phyloP scores from a whole-genome alignment of 306 rosid genomes.

The Cicer chorassanicum region DNA sequence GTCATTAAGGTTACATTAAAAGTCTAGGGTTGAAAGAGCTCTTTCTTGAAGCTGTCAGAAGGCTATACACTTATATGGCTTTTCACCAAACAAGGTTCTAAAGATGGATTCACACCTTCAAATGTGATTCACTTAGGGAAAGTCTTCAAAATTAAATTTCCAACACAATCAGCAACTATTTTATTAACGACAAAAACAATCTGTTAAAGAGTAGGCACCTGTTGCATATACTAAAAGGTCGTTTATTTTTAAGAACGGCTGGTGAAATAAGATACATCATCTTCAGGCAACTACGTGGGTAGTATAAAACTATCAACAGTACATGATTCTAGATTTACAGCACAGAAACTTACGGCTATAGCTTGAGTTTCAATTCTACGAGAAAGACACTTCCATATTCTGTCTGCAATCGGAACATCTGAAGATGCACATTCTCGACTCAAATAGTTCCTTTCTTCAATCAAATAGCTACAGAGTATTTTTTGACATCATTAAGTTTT shows the following conservation, averaged over 20 bases:
- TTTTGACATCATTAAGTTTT: conserved; percentile 44
- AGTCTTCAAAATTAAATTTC: conserved; percentile 18
- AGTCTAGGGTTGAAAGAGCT: conserved; percentile 25
- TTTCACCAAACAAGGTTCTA: conserved; percentile 36
- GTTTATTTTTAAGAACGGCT: conserved; percentile 3
- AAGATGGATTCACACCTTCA: conserved; percentile 25
- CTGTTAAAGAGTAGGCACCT: conserved; percentile 3
- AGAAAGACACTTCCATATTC: conserved; percentile 75
- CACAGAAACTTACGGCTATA: conserved; percentile 54
- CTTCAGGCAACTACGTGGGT: conserved; percentile 12
- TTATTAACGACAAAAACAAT: conserved; percentile 23
- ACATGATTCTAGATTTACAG: conserved; percentile 24
- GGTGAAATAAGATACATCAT: conserved; percentile 22
- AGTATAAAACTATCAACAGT: conserved; percentile 22
- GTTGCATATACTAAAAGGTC: conserved; percentile 15
- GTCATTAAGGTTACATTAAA: conserved; percentile 18
- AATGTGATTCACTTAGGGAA: conserved; percentile 10
- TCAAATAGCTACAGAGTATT: conserved; percentile 68
- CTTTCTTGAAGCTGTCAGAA: conserved; percentile 21
- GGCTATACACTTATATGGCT: not conserved
- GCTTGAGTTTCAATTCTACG: conserved; percentile 64
- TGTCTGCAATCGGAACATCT: conserved; percentile 68
- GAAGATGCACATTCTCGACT: conserved; percentile 48
- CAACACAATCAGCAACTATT: conserved; percentile 20
- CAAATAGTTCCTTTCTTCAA: conserved; percentile 77